Base-by-base conservation (phyloP, 2,329 filamentous ascomycete species). In the Botrytis fabae region DNA sequence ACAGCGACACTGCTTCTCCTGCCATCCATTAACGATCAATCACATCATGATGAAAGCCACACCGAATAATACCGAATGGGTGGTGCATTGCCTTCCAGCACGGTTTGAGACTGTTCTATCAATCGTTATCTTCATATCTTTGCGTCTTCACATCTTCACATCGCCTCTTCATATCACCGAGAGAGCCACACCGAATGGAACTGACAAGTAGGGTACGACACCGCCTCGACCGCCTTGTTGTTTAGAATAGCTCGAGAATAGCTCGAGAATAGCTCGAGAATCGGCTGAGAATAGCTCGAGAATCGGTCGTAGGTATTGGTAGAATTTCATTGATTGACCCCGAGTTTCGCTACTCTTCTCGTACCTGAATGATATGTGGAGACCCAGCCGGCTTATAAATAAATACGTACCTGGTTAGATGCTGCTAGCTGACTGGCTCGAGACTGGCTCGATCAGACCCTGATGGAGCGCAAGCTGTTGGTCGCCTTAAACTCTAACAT, bases 281-380 rank as follows among this genome's bases (percentile, higher is more conserved):
- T 51, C 5, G 25, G 2, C n/a, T n/a, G 46, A 48, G 46, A 48
- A n/a, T 51, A 51, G 46, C 22, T 48, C 46, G 46, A 51, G 46
- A 51, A n/a, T 51, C 5, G 25, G 2, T 38, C 7, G 38, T 38
- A 38, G 38, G 38, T 9, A 60, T 60, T 25, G 57, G 28, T 35
- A 60, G 32, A 35, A 60, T 60, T 42, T n/a, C 20, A 32, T 48
- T 48, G 63, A 46, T 68, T 54, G 46, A 68, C 32, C 64, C 64
- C 64, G 64, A 68, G 64, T 68, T 40, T 48, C 46, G 64, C 64
- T 68, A 12, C 44, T 16, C 28, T 35, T 54, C 32, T 54, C 64
- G 64, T 66, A 54, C 64, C 64, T 66, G 64, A 54, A 66, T 66
- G 22, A 63, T 44, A 20, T 54, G 64, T 51, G 64, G 64, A 54